Evolutionary conservation across 1,139 yeast species (phyloP).

Genomic region (Pneumocystis jirovecii): DNA sequence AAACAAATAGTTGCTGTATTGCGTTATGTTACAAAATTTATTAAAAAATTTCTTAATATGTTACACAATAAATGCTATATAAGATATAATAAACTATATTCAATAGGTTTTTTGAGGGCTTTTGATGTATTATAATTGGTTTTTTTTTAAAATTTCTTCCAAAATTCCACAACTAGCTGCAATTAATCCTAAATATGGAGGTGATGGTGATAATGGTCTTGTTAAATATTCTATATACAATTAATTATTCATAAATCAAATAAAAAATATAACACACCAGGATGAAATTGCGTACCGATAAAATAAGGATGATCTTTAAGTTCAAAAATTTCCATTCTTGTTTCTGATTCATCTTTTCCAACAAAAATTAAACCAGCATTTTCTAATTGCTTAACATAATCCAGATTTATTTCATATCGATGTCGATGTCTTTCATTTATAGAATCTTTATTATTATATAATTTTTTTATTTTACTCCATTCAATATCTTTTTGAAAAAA

Average conservation of each 20-base stretch:
- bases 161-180: constrained; percentile 81
- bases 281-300: constrained; percentile 96
- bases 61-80: background rate
- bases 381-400: constrained; percentile 55
- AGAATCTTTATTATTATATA: constrained; percentile 67
- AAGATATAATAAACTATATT: background rate
- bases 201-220: constrained; percentile 88
- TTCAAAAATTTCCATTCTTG: constrained; percentile 90
- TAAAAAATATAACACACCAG: constrained; percentile 48
- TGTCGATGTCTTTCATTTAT: constrained; percentile 96
- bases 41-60: background rate
- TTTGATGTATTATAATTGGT: background rate
- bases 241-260: constrained; percentile 90
- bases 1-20: background rate
- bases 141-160: constrained; percentile 32
- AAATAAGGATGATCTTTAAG: constrained; percentile 67
- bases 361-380: constrained; percentile 68
- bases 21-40: background rate
- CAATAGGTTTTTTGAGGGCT: background rate
- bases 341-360: constrained; percentile 80
- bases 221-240: constrained; percentile 93
- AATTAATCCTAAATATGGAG: constrained; percentile 89
- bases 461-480: constrained; percentile 57
- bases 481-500: constrained; percentile 57
- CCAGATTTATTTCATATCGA: constrained; percentile 92